Base-by-base conservation (phyloP, 768 basidiomycete species). In the Gloeophyllum trabeum region DNA sequence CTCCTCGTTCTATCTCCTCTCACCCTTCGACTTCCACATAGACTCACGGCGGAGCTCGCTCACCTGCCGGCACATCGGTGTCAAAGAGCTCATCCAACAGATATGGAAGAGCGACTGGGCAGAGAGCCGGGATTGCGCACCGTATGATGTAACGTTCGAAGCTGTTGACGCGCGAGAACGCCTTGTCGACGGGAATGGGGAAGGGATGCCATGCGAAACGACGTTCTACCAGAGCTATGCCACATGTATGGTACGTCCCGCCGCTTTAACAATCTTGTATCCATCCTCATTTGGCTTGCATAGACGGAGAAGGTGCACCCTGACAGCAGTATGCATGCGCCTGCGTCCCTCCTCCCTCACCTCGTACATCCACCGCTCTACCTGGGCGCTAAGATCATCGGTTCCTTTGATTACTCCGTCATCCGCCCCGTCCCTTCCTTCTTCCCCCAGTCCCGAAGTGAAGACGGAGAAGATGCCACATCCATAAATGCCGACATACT, bases 61-160 rank as follows among this genome's bases (percentile, higher is more conserved):
- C 22, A 63, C 69, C 1, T 70, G 56, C 46, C 50, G 51, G n/a
- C 60, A 71, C 19, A 51, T 57, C 4, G 62, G 66, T 1, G 47
- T 66, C 35, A 0, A 37, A 6, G 42, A 51, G 1, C 55, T 70
- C 16, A 35, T 69, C 20, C 50, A 51, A 16, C 63, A 69, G 24
- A 50, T 75, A 6, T 63, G 66, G 61, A 61, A 54, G 43, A 71
- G 67, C 43, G 67, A 70, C 13, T 75, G 72, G 71, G 69, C 69
- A 0, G 65, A 64, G 44, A 62, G 67, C 25, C 49, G 55, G 6
- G 73, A 76, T 46, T 65, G 64, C 1, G 56, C 65, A 5, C 68
- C 71, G 0, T 72, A 60, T 42, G 72, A 74, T 42, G 60, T 61
- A 19, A 73, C 72, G 2, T 71, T 70, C 41, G 54, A 64, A 38